Evolutionary conservation across 306 rosid genomes (phyloP).

Genomic region (Trifolium fragiferum): DNA sequence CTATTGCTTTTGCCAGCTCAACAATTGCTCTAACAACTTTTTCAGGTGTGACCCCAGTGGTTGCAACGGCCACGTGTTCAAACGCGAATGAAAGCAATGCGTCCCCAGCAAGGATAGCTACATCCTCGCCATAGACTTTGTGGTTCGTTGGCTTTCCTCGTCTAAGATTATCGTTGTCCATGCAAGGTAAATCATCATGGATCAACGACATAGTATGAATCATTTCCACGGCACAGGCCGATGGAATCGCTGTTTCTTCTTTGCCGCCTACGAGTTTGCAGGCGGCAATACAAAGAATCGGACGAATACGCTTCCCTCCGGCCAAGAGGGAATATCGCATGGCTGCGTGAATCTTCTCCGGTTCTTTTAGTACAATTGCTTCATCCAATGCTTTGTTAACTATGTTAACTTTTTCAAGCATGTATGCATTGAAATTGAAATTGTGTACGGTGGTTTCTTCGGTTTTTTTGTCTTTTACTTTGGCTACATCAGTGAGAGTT

Average conservation of each 20-base stretch:
- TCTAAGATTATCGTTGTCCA: conserved; percentile 86
- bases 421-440: conserved; percentile 63
- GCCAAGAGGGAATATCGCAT: conserved; percentile 86
- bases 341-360: conserved; percentile 66
- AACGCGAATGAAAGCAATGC: conserved; percentile 68
- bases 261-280: conserved; percentile 73
- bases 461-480: conserved; percentile 3
- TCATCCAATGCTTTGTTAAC: conserved; percentile 67
- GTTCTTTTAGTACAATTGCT: conserved; percentile 56
- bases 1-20: conserved; percentile 68
- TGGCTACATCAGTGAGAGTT: conserved; percentile 48
- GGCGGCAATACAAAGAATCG: conserved; percentile 70
- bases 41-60: conserved; percentile 46
- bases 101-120: conserved; percentile 76
- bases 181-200: conserved; percentile 81
- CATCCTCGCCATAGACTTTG: conserved; percentile 74
- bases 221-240: conserved; percentile 84
- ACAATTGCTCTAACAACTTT: conserved; percentile 54
- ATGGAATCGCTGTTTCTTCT: conserved; percentile 57
- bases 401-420: conserved; percentile 53
- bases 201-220: conserved; percentile 86
- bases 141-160: conserved; percentile 82
- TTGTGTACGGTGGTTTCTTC: background rate
- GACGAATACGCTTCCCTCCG: conserved; percentile 80
- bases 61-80: conserved; percentile 64